phyloP scores from a whole-genome alignment of 2,329 filamentous ascomycete genomes.

The Cadophora malorum region DNA sequence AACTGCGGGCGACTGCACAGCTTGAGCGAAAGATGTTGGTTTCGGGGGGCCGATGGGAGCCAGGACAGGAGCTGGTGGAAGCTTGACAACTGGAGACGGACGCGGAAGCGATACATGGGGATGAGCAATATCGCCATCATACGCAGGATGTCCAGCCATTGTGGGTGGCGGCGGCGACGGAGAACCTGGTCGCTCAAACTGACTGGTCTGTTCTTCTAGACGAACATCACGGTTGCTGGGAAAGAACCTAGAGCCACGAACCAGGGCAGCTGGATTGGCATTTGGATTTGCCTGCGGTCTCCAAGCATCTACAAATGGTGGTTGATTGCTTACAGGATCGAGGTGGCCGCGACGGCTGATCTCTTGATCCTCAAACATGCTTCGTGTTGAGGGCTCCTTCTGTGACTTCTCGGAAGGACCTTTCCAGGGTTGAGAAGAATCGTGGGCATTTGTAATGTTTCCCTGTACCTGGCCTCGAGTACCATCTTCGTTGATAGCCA shows the following conservation, averaged over 20 bases:
- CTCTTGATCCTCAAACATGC: conserved; percentile 38
- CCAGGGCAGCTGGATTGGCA: conserved; percentile 50
- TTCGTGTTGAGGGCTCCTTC: conserved; percentile 22
- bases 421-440: conserved; percentile 31
- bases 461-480: conserved; percentile 39
- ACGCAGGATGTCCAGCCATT: conserved; percentile 73
- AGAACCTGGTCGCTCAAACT: conserved; percentile 53
- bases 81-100: conserved; percentile 77
- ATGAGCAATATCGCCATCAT: conserved; percentile 67
- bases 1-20: conserved; percentile 46
- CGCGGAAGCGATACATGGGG: conserved; percentile 75
- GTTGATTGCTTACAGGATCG: conserved; percentile 30
- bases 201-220: conserved; percentile 47
- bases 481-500: conserved; percentile 43
- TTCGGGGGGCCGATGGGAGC: conserved; percentile 51
- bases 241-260: conserved; percentile 66
- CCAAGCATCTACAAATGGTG: conserved; percentile 44
- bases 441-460: conserved; percentile 34
- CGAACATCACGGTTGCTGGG: conserved; percentile 56
- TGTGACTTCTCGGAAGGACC: conserved; percentile 28
- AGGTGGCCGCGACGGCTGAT: conserved; percentile 31
- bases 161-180: conserved; percentile 77
- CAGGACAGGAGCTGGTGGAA: conserved; percentile 64
- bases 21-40: conserved; percentile 52
- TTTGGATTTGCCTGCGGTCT: conserved; percentile 33